phyloP scores from a whole-genome alignment of 495 filamentous ascomycete genomes.

The Oidiodendron maius region DNA sequence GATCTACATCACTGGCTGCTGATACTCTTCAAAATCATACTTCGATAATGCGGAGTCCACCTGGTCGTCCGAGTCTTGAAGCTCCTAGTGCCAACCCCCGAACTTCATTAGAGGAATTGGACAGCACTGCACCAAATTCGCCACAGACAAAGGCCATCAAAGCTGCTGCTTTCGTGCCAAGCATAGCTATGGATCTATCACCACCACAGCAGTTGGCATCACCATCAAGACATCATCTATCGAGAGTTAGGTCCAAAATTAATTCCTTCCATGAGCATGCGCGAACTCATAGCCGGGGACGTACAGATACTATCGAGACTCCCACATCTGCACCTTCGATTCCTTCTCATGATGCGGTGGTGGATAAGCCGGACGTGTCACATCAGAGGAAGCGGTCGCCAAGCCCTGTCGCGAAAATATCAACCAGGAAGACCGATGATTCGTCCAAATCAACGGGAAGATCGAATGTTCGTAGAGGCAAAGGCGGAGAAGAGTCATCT shows the following conservation, averaged over 20 bases:
- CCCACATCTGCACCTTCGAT: background rate
- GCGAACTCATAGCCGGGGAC: constrained; percentile 19
- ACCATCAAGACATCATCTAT: constrained; percentile 39
- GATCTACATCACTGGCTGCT: constrained; percentile 12
- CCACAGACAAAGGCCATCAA: constrained; percentile 26
- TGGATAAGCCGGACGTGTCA: constrained; percentile 8
- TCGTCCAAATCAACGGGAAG: constrained; percentile 3
- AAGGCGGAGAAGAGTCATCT: constrained; percentile 18
- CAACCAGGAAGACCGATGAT: constrained; percentile 10
- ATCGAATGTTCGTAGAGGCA: constrained; percentile 14
- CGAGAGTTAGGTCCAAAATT: constrained; percentile 32
- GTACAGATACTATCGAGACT: constrained; percentile 3
- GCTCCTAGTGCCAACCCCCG: constrained; percentile 21
- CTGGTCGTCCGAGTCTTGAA: constrained; percentile 23
- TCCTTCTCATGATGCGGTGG: constrained; percentile 5
- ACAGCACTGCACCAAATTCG: constrained; percentile 42
- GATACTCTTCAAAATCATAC: constrained; percentile 2
- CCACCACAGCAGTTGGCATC: constrained; percentile 43
- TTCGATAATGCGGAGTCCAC: constrained; percentile 11
- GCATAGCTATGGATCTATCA: constrained; percentile 51
- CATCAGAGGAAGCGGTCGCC: constrained; percentile 14
- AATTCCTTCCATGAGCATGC: constrained; percentile 36
- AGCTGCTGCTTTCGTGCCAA: constrained; percentile 42
- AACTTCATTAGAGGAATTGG: constrained; percentile 41
- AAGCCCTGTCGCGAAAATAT: constrained; percentile 16